A percentile compares a stretch with the other conserved stretches of the same genome.
Conservation (phyloP, 2,329 filamentous ascomycete genomes). For the Ophidiomyces ophidiicola region DNA sequence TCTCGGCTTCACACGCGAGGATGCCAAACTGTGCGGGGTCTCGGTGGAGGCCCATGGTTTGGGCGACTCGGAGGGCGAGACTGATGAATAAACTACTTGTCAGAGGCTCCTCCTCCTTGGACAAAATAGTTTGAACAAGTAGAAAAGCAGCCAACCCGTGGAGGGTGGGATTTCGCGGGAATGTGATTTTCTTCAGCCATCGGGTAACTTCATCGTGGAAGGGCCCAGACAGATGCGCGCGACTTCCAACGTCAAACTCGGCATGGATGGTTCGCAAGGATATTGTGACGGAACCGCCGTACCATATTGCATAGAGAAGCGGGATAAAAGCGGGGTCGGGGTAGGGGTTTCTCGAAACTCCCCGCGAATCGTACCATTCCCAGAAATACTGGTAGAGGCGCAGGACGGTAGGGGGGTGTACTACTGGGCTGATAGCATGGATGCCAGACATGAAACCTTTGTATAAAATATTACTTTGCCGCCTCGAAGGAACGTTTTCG, state of each 20-base stretch:
- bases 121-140: conserved; percentile 36
- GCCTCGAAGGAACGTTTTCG: conserved; percentile 31
- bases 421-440: conserved; percentile 35
- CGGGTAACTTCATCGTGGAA: conserved; percentile 35
- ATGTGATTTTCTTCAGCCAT: conserved; percentile 33
- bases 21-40: conserved; percentile 40
- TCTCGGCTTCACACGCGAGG: conserved; percentile 34
- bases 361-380: conserved; percentile 34
- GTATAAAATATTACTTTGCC: conserved; percentile 37
- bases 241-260: conserved; percentile 28
- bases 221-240: conserved; percentile 27
- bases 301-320: conserved; percentile 38
- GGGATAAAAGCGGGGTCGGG: conserved; percentile 34
- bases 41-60: conserved; percentile 39
- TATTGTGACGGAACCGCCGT: conserved; percentile 36
- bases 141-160: conserved; percentile 37
- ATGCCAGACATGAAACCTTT: conserved; percentile 37
- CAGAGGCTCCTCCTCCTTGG: conserved; percentile 39
- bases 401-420: conserved; percentile 34
- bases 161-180: conserved; percentile 36
- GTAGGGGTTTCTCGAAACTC: conserved; percentile 27
- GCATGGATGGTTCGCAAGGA: conserved; percentile 32
- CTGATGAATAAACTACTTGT: conserved; percentile 39
- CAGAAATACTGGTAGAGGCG: conserved; percentile 35
- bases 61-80: conserved; percentile 36